These are phyloP conservation scores for Trichaptum fuscoviolaceum DNA, from an alignment of 768 basidiomycete species.

Conservation along the genomic window DNA sequence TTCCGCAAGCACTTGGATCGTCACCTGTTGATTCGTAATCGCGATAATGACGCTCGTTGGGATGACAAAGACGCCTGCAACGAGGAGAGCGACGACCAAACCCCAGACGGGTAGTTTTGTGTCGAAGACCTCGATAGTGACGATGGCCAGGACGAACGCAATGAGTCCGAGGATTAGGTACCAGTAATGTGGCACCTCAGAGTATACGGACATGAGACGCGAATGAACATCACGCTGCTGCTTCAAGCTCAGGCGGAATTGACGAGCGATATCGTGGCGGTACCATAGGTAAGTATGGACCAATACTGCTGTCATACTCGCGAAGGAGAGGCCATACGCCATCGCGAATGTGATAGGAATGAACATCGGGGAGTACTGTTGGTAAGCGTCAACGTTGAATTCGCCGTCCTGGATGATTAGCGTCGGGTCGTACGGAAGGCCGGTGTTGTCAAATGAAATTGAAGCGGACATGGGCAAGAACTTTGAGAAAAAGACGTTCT, in stretches of 20 bases:
- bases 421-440: conserved; percentile 54
- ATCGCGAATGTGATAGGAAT: conserved; percentile 61
- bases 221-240: conserved; percentile 85
- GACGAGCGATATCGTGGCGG: conserved; percentile 69
- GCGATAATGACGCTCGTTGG: conserved; percentile 82
- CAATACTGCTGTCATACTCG: conserved; percentile 63
- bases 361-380: conserved; percentile 76
- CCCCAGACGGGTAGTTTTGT: conserved; percentile 83
- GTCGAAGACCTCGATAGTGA: conserved; percentile 65
- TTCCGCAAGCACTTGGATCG: conserved; percentile 68
- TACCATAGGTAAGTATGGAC: conserved; percentile 85
- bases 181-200: conserved; percentile 78
- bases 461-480: conserved; percentile 72
- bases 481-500: conserved; percentile 47
- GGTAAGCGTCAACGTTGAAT: conserved; percentile 65
- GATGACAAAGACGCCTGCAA: conserved; percentile 50
- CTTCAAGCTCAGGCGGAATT: conserved; percentile 58
- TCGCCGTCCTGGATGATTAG: conserved; percentile 55
- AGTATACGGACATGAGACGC: conserved; percentile 74
- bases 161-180: conserved; percentile 52
- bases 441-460: conserved; percentile 70
- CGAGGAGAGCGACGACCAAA: conserved; percentile 32
- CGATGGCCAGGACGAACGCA: conserved; percentile 54
- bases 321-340: conserved; percentile 73
- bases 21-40: conserved; percentile 78